These are phyloP conservation scores for Chondrus crispus DNA, from an alignment of 23 red algal genomes.

Conservation along the genomic window DNA sequence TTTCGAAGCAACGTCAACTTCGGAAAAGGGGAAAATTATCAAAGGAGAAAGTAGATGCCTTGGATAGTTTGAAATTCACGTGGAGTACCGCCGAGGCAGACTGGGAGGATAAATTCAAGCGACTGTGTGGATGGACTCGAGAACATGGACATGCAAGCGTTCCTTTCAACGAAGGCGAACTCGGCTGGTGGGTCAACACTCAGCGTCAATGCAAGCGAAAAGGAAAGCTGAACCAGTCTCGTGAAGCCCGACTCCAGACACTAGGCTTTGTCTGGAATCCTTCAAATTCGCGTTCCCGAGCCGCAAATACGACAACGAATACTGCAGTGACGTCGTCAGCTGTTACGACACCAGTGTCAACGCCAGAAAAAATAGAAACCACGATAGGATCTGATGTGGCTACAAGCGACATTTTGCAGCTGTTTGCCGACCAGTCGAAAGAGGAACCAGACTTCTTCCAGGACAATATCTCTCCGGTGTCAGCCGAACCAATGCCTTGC, in stretches of 20 bases:
- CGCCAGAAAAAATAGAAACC: conserved; percentile 21
- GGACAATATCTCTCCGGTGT: conserved; percentile 15
- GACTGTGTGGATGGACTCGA: conserved; percentile 29
- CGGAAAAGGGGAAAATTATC: conserved; percentile 51
- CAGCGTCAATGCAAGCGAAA: conserved; percentile 65
- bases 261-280: conserved; percentile 78
- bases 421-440: neutral
- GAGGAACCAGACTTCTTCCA: conserved; percentile 28
- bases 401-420: neutral
- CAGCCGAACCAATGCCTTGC: neutral
- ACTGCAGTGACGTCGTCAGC: neutral
- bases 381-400: neutral
- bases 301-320: neutral
- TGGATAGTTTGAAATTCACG: conserved; percentile 63
- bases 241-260: conserved; percentile 37
- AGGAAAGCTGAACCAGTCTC: conserved; percentile 41
- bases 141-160: conserved; percentile 57
- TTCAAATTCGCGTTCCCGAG: conserved; percentile 35
- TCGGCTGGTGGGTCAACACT: conserved; percentile 79
- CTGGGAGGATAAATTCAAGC: conserved; percentile 66
- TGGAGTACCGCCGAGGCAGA: conserved; percentile 66
- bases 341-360: conserved; percentile 10
- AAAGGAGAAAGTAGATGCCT: conserved; percentile 34
- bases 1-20: conserved; percentile 61
- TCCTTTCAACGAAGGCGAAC: conserved; percentile 70